phyloP scores from a whole-genome alignment of 2,329 filamentous ascomycete genomes.

The Pseudocercospora fijiensis region DNA sequence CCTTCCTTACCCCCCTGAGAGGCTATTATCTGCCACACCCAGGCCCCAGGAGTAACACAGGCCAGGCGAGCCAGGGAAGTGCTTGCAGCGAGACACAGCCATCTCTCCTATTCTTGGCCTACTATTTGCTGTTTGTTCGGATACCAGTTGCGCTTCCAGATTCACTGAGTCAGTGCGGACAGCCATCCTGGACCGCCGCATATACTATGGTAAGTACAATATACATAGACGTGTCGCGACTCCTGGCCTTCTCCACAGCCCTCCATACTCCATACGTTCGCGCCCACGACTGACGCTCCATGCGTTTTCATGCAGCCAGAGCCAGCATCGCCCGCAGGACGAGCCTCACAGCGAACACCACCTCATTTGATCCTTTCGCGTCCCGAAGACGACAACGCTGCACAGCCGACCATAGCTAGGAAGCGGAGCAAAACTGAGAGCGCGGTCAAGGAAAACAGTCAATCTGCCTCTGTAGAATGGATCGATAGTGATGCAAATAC shows the following conservation, averaged over 20 bases:
- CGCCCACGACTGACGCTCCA: conserved; percentile 24
- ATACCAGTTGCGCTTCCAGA: conserved; percentile 22
- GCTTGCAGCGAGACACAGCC: conserved; percentile 26
- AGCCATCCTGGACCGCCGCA: conserved; percentile 16
- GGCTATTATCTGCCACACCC: conserved; percentile 28
- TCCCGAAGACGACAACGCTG: conserved; percentile 24
- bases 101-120: conserved; percentile 21
- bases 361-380: conserved; percentile 29
- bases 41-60: conserved; percentile 25
- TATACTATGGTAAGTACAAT: conserved; percentile 33
- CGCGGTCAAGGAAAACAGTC: conserved; percentile 22
- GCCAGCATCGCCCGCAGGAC: conserved; percentile 20
- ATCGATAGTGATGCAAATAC: conserved; percentile 29
- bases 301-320: conserved; percentile 24
- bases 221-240: conserved; percentile 22
- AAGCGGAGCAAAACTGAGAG: conserved; percentile 27
- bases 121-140: conserved; percentile 20
- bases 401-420: conserved; percentile 22
- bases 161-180: conserved; percentile 24
- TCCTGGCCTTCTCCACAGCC: conserved; percentile 11
- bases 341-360: conserved; percentile 25
- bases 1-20: conserved; percentile 28
- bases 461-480: conserved; percentile 31
- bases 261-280: conserved; percentile 19
- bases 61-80: not conserved